Base-by-base conservation (phyloP, 306 rosid species). In the Rosa lucieae region DNA sequence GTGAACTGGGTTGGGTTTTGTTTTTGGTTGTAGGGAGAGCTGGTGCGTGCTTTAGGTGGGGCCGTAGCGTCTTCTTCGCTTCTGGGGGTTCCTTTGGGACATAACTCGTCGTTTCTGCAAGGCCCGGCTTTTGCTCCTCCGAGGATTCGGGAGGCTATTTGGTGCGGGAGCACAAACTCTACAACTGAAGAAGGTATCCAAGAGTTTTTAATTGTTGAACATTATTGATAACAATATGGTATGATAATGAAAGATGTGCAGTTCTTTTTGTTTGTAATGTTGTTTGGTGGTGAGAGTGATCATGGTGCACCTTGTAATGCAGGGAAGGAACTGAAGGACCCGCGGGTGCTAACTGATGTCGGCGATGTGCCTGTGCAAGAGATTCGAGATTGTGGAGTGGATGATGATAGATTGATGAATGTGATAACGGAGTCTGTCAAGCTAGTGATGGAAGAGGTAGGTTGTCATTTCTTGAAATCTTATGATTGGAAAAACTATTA, bases 81-180 rank as follows among this genome's bases (percentile, higher is more conserved):
- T 83, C 93, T 95, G 18, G 99, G 99, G 59, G 94, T 95, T 79
- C 99, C 99, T 67, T 69, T 95, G 68, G 99, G 99, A 79, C 99
- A 95, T 61, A 93, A 95, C 87, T 95, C 98, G 51, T 95, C 99
- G 29, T 95, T 95, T 81, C 93, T 95, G 78, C 99, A 95, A 83
- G 99, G 99, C 43, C 99, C 99, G 47, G 98, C 98, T 18, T 95
- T 95, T 87, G 98, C 98, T 0, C 99, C 98, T 85, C 98, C 99
- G 62, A 90, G 93, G 74, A 95, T 95, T 74, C 79, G 97, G 81
- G 99, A 95, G 88, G 99, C 99, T 53, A 95, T 95, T 77, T 93
- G 98, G 99, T 95, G 99, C 80, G 98, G 92, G 51, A 95, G 99
- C 80, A 95, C 98, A 47, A 95, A 95, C 88, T 82, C 97, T 44